Percentiles rank a stretch among this genome's conserved stretches.
These are phyloP conservation scores for Soucietia sequanensis DNA, from an alignment of 805 yeast genomes.

Conservation along the genomic window DNA sequence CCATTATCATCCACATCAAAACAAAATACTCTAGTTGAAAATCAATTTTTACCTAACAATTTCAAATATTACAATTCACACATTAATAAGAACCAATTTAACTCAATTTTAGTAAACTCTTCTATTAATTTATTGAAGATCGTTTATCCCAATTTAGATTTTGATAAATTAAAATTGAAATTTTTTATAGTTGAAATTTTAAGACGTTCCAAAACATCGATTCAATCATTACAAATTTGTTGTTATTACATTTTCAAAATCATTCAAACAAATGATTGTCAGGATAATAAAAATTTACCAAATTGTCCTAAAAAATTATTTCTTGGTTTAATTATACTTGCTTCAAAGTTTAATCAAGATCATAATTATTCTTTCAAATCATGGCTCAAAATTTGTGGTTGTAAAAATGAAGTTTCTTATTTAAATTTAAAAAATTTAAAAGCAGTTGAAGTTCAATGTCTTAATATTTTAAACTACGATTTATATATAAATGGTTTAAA, in stretches of 20 bases:
- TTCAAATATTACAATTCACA: conserved; percentile 39
- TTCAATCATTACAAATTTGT: conserved; percentile 62
- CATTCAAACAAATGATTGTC: conserved; percentile 16
- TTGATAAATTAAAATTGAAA: conserved; percentile 27
- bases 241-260: conserved; percentile 61
- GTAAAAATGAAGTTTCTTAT: conserved; percentile 19
- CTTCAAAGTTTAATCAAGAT: conserved; percentile 74
- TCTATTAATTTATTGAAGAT: conserved; percentile 35
- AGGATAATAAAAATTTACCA: conserved; percentile 8
- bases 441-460: conserved; percentile 51
- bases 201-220: conserved; percentile 43
- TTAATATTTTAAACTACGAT: conserved; percentile 55
- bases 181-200: conserved; percentile 43
- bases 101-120: conserved; percentile 36
- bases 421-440: conserved; percentile 50
- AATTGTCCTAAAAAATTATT: conserved; percentile 65
- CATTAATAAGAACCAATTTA: conserved; percentile 40
- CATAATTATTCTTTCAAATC: conserved; percentile 63
- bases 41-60: conserved; percentile 29
- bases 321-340: conserved; percentile 64
- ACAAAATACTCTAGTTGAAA: too few relatives aligned
- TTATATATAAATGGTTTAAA: conserved; percentile 49
- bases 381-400: conserved; percentile 76
- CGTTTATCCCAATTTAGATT: conserved; percentile 20
- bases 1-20: too few relatives aligned